A percentile compares a stretch with the other conserved stretches of the same genome.
Conservation (phyloP, 208 protist species). For the Naegleria fowleri region DNA sequence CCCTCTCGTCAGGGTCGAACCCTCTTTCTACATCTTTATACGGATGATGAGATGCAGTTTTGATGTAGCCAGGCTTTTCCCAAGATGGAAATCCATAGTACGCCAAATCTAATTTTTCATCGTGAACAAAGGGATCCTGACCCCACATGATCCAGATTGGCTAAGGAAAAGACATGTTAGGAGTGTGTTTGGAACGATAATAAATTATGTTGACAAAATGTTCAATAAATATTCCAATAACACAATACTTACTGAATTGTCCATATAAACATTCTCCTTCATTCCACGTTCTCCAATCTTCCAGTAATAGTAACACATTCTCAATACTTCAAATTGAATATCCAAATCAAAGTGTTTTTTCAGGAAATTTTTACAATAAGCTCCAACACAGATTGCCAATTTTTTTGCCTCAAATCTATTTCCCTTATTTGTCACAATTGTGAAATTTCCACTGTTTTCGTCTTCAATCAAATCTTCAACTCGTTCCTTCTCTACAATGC, state of each 20-base stretch:
- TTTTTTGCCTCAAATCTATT: neutral
- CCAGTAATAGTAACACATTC: neutral
- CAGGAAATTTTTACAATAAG: neutral
- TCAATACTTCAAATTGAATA: neutral
- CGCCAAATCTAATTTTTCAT: neutral
- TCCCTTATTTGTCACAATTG: neutral
- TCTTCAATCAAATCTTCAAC: neutral
- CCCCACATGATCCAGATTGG: slow-evolving; percentile 18
- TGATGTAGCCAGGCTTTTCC: neutral
- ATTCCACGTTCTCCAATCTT: neutral
- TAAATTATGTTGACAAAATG: neutral
- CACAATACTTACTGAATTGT: neutral
- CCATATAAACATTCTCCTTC: neutral
- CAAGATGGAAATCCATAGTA: slow-evolving; percentile 16
- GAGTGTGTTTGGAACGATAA: neutral
- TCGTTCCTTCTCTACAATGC: neutral
- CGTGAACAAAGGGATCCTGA: neutral
- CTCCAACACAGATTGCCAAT: neutral
- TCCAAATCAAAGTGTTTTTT: slow-evolving; percentile 13
- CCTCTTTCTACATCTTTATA: neutral
- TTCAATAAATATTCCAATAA: neutral
- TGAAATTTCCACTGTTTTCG: neutral
- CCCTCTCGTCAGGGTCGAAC: neutral
- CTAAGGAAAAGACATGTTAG: neutral
- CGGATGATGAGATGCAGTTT: neutral